These are phyloP conservation scores for Wickerhamiella brachini DNA, from an alignment of 805 yeast genomes.

Conservation along the genomic window DNA sequence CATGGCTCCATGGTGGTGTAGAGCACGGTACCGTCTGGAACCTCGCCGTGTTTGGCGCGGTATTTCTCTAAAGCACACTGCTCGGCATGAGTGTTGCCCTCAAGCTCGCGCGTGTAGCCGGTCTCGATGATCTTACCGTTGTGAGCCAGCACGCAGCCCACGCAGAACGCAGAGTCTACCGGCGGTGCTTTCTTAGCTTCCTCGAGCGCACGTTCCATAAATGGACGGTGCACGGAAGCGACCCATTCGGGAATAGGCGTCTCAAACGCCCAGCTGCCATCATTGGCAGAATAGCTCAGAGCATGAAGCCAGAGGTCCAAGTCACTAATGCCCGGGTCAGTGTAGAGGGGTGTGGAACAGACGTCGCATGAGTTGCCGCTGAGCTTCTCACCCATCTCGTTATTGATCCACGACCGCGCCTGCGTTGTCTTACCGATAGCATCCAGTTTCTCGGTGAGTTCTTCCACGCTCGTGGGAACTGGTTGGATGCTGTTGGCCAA, in stretches of 20 bases:
- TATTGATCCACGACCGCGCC: constrained; percentile 46
- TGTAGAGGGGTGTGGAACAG: constrained; percentile 58
- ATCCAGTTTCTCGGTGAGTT: constrained; percentile 38
- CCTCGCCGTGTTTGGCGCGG: constrained; percentile 28
- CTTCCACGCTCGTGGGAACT: constrained; percentile 27
- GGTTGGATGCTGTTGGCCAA: too few relatives aligned
- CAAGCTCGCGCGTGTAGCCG: constrained; percentile 82
- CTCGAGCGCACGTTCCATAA: constrained; percentile 62
- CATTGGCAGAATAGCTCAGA: constrained; percentile 45
- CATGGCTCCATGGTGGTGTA: constrained; percentile 99
- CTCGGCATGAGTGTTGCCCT: constrained; percentile 96
- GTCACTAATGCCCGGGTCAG: constrained; percentile 84
- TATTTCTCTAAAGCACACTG: constrained; percentile 83
- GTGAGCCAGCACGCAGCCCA: constrained; percentile 75
- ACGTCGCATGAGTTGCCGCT: constrained; percentile 44
- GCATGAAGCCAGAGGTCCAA: constrained; percentile 88
- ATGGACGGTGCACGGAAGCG: constrained; percentile 36
- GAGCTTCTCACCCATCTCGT: constrained; percentile 48
- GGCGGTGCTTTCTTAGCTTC: constrained; percentile 73
- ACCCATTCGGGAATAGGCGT: constrained; percentile 84
- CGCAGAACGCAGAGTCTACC: constrained; percentile 77
- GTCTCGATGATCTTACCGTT: constrained; percentile 53
- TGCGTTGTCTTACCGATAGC: constrained; percentile 55
- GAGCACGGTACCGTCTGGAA: constrained; percentile 67
- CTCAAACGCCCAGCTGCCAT: constrained; percentile 49